Evolutionary conservation across 306 rosid genomes (phyloP), one percentile per base, ranked within the genome.

Genomic region (Geum urbanum): DNA sequence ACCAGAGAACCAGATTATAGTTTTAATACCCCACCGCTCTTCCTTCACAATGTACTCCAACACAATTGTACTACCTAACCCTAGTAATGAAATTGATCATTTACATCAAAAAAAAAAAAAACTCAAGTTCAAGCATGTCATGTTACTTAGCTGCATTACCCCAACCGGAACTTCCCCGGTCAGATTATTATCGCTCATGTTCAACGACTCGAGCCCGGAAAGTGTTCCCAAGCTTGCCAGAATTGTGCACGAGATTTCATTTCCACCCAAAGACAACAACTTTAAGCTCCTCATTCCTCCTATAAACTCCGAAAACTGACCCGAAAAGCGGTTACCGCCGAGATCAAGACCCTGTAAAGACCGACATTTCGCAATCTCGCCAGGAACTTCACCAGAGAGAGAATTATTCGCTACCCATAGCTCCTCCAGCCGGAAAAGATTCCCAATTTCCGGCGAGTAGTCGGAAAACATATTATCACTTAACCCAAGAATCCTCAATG

Each of bases 391-490:
- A 22, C 97, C 96, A 1, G 56, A 71, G 6, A 91, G 77, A 9
- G 80, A 88, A 73, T 91, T 91, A 73, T 82, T 75, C 0, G 82
- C 81, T 15, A 84, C 24, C 27, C 82, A 69, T 0, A 91, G 32
- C 70, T 91, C 91, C 62, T 86, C 84, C 51, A 91, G 51, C 66
- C 77, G 46, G 7, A 72, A 37, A 62, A 91, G 82, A 60, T 76
- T 74, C 35, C 91, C 91, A 35, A 91, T 54, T 37, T 65, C 76
- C 6, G 96, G 91, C 44, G 86, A 69, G 58, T 47, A 14, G 12
- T 91, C 96, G 2, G 86, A 72, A 22, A 91, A 88, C 18, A 76
- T 75, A 81, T 91, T 88, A 50, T 92, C 88, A 14, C 96, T 86
- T 61, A 91, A 76, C 79, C 88, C 92, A 4, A 91, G 7, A 22